phyloP scores from a whole-genome alignment of 169 alveolate species.

The Plasmodium cynomolgi region DNA sequence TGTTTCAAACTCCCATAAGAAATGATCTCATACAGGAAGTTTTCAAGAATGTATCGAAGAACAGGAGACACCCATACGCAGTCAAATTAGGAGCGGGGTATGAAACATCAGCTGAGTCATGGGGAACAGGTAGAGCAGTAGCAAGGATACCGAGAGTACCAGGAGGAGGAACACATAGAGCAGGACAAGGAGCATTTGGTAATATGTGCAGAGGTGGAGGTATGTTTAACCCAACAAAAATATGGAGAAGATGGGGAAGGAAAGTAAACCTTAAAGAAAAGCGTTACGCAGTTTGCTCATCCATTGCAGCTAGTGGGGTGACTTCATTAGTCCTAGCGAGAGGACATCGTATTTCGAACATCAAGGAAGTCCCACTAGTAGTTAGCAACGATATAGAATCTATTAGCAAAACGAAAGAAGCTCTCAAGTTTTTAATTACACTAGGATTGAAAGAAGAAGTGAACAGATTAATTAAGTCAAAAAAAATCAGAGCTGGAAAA shows the following conservation, averaged over 20 bases:
- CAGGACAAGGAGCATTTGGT: conserved; percentile 99
- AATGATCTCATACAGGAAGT: conserved; percentile 97
- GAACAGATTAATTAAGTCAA: conserved; percentile 84
- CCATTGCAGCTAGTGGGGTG: conserved; percentile 98
- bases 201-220: conserved; percentile 99
- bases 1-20: conserved; percentile 97
- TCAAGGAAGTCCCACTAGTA: conserved; percentile 98
- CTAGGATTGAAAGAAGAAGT: conserved; percentile 94
- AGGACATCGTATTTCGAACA: conserved; percentile 96
- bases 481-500: conserved; percentile 93
- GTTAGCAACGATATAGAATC: conserved; percentile 89
- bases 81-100: conserved; percentile 91
- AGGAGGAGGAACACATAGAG: conserved; percentile 99
- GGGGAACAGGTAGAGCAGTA: conserved; percentile 99
- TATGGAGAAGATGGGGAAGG: conserved; percentile 98
- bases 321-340: conserved; percentile 98
- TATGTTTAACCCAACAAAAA: conserved; percentile 98
- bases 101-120: conserved; percentile 98
- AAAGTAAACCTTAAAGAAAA: conserved; percentile 95
- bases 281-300: conserved; percentile 98
- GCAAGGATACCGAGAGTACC: conserved; percentile 99
- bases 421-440: conserved; percentile 87
- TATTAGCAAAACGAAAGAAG: conserved; percentile 93
- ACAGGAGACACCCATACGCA: conserved; percentile 97
- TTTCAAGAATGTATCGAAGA: conserved; percentile 94